Percentiles rank a stretch among this genome's conserved stretches.
These are phyloP conservation scores for Fusarium sp. DNA, from an alignment of 2,329 filamentous ascomycete species.

Conservation along the genomic window DNA sequence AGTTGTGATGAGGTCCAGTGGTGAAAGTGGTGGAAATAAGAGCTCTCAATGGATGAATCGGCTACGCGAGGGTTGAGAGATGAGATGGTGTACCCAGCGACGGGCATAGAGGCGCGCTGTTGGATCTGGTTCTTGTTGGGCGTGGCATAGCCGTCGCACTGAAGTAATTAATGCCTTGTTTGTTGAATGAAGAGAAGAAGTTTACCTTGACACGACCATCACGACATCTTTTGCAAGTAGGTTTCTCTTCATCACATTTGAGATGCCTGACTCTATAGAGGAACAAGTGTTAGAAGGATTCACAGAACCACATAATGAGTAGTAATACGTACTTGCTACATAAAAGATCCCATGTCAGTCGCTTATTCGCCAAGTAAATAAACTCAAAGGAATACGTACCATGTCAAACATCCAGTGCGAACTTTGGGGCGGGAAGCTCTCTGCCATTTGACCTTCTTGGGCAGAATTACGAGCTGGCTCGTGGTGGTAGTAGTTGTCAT, in stretches of 20 bases:
- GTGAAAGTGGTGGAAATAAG: conserved; percentile 40
- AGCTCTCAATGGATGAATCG: conserved; percentile 28
- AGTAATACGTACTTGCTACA: conserved; percentile 11
- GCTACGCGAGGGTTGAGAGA: conserved; percentile 10
- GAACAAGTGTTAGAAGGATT: neutral
- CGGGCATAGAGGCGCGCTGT: neutral
- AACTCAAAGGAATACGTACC: conserved; percentile 21
- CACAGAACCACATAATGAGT: neutral
- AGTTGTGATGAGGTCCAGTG: conserved; percentile 38
- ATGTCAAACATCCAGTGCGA: conserved; percentile 43
- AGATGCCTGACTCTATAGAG: conserved; percentile 37
- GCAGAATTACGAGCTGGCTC: conserved; percentile 12
- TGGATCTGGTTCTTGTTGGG: conserved; percentile 15
- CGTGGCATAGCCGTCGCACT: conserved; percentile 41
- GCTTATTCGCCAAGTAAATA: neutral
- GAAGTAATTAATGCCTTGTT: neutral
- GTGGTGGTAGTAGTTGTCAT: neutral
- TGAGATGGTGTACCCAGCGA: neutral
- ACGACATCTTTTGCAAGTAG: conserved; percentile 39
- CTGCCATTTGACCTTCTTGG: conserved; percentile 30
- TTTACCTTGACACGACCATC: conserved; percentile 21
- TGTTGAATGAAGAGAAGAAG: neutral
- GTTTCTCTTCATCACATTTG: conserved; percentile 49
- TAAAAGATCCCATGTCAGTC: conserved; percentile 1
- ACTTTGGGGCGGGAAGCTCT: conserved; percentile 36